Conservation (phyloP, 768 basidiomycete genomes). For the Pisolithus orientalis region DNA sequence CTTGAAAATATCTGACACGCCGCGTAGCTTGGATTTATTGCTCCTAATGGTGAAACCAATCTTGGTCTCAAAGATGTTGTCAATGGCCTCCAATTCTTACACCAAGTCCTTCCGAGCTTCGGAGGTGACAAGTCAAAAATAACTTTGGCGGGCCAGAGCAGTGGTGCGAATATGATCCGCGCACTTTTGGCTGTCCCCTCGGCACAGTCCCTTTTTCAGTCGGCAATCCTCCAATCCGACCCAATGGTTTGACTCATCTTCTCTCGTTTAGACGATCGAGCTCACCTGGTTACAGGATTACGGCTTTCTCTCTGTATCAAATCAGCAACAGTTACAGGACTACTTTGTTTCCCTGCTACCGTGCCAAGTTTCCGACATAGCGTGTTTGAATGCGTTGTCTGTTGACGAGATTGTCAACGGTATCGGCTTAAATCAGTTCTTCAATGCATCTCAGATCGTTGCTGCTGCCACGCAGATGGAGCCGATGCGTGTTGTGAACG, state of each 20-base stretch:
- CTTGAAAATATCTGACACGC: background rate
- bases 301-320: slow-evolving; percentile 54
- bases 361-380: slow-evolving; percentile 39
- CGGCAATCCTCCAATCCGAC: slow-evolving; percentile 80
- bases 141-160: slow-evolving; percentile 78
- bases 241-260: slow-evolving; percentile 55
- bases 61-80: slow-evolving; percentile 66
- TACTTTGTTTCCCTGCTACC: slow-evolving; percentile 43
- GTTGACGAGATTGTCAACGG: slow-evolving; percentile 43
- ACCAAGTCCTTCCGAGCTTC: slow-evolving; percentile 51
- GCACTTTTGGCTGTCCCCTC: slow-evolving; percentile 69
- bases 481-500: slow-evolving; percentile 63
- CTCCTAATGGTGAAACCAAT: slow-evolving; percentile 66
- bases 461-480: slow-evolving; percentile 38
- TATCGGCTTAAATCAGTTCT: slow-evolving; percentile 43
- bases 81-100: slow-evolving; percentile 58
- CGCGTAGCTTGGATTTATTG: slow-evolving; percentile 65
- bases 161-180: slow-evolving; percentile 72
- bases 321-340: slow-evolving; percentile 49
- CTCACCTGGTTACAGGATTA: slow-evolving; percentile 45
- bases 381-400: slow-evolving; percentile 48
- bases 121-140: slow-evolving; percentile 62
- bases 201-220: slow-evolving; percentile 65
- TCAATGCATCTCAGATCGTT: slow-evolving; percentile 39
- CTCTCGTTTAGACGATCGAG: background rate